Conservation (phyloP, 257 asterid genomes). For the Eustoma russellianum region DNA sequence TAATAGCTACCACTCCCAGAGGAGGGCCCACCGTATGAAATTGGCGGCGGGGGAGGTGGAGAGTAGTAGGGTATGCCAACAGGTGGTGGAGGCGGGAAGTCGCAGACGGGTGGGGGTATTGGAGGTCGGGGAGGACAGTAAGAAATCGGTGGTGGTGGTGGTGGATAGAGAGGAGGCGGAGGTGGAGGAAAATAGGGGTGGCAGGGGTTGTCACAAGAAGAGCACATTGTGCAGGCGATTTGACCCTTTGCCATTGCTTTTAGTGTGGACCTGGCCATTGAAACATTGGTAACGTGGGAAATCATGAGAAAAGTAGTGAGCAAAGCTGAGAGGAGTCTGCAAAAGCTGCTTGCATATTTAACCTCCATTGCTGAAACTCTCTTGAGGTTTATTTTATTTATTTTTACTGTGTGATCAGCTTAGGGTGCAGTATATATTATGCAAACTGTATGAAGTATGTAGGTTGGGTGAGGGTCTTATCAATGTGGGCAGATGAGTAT, state of each 20-base stretch:
- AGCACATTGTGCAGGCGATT: conserved; percentile 56
- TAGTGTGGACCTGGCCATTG: conserved; percentile 32
- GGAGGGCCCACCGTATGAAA: background rate
- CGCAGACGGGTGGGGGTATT: conserved; percentile 19
- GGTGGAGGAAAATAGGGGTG: conserved; percentile 55
- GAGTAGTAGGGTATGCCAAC: conserved; percentile 18
- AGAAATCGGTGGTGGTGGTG: conserved; percentile 30
- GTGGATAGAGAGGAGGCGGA: conserved; percentile 26
- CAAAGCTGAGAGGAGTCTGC: conserved; percentile 5
- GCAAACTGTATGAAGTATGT: too few species aligned
- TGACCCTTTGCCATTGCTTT: conserved; percentile 44
- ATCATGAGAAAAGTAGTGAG: conserved; percentile 12
- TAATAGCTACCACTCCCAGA: conserved; percentile 31
- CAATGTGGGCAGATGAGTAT: too few species aligned
- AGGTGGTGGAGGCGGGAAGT: conserved; percentile 12
- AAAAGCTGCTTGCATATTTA: too few species aligned
- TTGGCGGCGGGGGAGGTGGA: conserved; percentile 17
- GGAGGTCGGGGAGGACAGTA: conserved; percentile 38
- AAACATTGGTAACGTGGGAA: conserved; percentile 1
- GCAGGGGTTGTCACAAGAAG: conserved; percentile 64
- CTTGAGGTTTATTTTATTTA: too few species aligned
- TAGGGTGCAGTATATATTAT: background rate
- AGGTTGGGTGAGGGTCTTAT: too few species aligned
- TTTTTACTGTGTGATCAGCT: too few species aligned
- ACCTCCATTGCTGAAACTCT: too few species aligned